phyloP scores from a whole-genome alignment of 208 protist species.

The Crithidia acanthocephali region DNA sequence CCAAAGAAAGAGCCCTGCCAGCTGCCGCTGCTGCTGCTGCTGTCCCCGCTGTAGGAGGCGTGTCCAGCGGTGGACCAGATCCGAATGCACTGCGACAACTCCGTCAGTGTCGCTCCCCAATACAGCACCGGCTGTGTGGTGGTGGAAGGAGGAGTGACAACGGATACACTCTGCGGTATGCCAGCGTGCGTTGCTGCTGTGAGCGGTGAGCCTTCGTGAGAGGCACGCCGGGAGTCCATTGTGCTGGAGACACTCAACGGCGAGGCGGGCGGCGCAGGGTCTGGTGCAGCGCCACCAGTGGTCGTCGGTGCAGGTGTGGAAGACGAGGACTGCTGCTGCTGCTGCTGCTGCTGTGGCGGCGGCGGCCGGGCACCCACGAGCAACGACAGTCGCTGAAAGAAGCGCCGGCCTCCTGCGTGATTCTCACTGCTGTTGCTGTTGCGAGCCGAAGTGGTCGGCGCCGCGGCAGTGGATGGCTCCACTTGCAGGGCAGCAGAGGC shows the following conservation, averaged over 20 bases:
- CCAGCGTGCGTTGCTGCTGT: not conserved
- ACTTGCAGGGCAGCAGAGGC: too few relatives aligned
- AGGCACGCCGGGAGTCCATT: not conserved
- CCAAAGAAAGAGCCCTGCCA: not conserved
- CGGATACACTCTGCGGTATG: not conserved
- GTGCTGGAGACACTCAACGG: not conserved
- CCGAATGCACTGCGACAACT: slow-evolving; percentile 19
- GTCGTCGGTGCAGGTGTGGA: not conserved
- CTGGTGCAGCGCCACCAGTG: too few relatives aligned
- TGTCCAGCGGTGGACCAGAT: slow-evolving; percentile 18
- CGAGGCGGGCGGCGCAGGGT: not conserved
- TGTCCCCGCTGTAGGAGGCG: not conserved
- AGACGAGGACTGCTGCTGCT: not conserved
- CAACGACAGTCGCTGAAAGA: slow-evolving; percentile 18
- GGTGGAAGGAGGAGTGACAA: too few relatives aligned
- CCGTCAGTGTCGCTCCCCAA: slow-evolving; percentile 25
- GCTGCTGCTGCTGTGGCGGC: slow-evolving; percentile 10
- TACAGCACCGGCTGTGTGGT: not conserved
- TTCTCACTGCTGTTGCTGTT: not conserved
- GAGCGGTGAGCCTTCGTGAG: not conserved
- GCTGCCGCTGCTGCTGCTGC: too few relatives aligned
- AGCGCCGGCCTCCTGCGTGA: not conserved
- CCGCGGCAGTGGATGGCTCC: not conserved
- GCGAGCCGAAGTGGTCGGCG: not conserved
- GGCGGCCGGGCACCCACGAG: slow-evolving; percentile 13